These are phyloP conservation scores for Immersiporthe knoxdaviesiana DNA, from an alignment of 2,329 filamentous ascomycete genomes.

Conservation along the genomic window DNA sequence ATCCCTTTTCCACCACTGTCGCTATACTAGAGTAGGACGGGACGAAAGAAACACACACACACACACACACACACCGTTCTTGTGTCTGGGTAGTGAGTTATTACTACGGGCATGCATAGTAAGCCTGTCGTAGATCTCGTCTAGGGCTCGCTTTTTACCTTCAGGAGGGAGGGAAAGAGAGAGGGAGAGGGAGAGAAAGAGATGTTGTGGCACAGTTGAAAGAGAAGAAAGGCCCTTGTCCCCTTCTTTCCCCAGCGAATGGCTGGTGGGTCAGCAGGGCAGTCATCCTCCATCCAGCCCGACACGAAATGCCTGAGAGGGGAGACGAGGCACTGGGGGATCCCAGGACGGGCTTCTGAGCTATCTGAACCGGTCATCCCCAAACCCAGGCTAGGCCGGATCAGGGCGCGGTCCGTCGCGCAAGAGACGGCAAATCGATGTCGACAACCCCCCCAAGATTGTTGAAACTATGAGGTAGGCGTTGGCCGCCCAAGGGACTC, in stretches of 20 bases:
- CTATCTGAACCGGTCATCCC: slow-evolving; percentile 3
- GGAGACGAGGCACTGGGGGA: not conserved
- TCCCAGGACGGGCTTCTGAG: slow-evolving; percentile 2
- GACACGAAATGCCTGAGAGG: not conserved
- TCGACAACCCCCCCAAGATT: not conserved
- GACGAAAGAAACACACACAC: no score
- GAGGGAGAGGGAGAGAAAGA: no score
- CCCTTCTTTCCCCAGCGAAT: not conserved
- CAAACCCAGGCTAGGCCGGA: slow-evolving; percentile 5
- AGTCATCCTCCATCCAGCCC: not conserved
- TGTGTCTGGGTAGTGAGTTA: not conserved
- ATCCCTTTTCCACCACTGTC: not conserved
- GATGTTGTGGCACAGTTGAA: no score
- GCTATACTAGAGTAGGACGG: not conserved
- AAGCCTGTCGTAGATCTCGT: not conserved
- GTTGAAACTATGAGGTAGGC: not conserved
- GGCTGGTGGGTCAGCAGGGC: not conserved
- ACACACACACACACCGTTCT: not conserved
- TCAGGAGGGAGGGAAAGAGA: not conserved
- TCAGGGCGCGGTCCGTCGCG: slow-evolving; percentile 7
- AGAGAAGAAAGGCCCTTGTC: not conserved
- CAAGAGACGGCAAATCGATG: slow-evolving; percentile 3
- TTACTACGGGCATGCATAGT: not conserved
- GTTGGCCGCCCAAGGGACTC: not conserved
- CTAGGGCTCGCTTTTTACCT: not conserved